Base-by-base conservation (phyloP, 306 rosid genomes). In the Abrus precatorius region DNA sequence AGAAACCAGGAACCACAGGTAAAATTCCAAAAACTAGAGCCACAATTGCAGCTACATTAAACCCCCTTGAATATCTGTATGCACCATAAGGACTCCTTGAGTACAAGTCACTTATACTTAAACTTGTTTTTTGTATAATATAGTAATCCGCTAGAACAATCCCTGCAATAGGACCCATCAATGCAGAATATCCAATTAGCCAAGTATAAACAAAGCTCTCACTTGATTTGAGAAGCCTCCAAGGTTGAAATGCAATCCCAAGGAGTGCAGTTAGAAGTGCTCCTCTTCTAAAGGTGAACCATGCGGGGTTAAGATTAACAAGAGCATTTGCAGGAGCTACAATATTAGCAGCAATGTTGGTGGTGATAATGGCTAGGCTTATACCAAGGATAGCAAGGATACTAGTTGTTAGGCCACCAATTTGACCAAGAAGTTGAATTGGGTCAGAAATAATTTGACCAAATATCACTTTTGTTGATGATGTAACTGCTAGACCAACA, bases 281-380 rank as follows among this genome's bases (percentile, higher is more conserved):
- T 0, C 97, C 97, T 56, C 91, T 90, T 75, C 87, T 87, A 57
- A 92, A 95, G 1, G 90, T 91, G 88, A 95, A 92, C 75, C 60
- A 63, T 6, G 87, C 56, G 6, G 99, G 97, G 47, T 82, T 90
- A 0, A 95, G 88, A 88, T 91, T 95, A n/a, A 91, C 94, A 6
- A 95, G 90, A 5, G 97, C 99, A 55, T 92, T 95, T 49, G 97
- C 93, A 27, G 99, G 97, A 47, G 97, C 99, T 10, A 95, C 99
- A 53, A 92, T 91, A 84, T 95, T 95, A 61, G 99, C 97, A 9
- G 99, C 97, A 64, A 95, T 90, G 12, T 95, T 95, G 32, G 99
- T 95, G 0, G 99, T 95, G 3, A 95, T 77, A 1, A 85, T 90
- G 29, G 97, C 99, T 1, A 95, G 83, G 54, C 93, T 91, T 7